A percentile compares a stretch with the other conserved stretches of the same genome.
Conservation (phyloP, 495 filamentous ascomycete genomes). For the Talaromyces liani region DNA sequence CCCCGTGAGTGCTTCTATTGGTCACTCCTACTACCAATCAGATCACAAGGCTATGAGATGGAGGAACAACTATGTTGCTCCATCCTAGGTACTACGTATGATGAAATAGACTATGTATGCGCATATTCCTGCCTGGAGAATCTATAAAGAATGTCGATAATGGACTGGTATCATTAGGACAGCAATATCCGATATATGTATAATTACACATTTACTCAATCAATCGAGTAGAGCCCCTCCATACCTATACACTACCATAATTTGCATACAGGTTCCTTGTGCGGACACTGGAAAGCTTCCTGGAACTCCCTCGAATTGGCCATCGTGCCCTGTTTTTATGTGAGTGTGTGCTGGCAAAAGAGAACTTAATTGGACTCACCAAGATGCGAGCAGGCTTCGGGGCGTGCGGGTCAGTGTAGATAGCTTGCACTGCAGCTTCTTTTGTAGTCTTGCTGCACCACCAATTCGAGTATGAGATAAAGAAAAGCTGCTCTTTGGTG, state of each 20-base stretch:
- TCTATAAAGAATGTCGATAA: not conserved
- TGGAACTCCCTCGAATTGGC: conserved; percentile 62
- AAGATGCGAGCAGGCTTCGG: conserved; percentile 54
- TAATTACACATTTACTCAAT: not conserved
- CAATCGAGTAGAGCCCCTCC: not conserved
- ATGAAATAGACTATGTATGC: too few relatives aligned
- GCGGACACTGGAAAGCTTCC: conserved; percentile 57
- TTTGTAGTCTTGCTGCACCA: conserved; percentile 62
- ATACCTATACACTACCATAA: conserved; percentile 44
- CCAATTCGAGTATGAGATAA: conserved; percentile 56
- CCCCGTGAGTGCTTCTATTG: not conserved
- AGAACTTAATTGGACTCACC: conserved; percentile 23
- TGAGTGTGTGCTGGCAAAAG: not conserved
- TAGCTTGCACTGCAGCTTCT: conserved; percentile 45
- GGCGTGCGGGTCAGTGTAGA: conserved; percentile 59
- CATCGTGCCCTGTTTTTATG: conserved; percentile 43
- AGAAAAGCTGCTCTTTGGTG: conserved; percentile 67
- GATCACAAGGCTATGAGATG: too few relatives aligned
- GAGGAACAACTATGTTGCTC: too few relatives aligned
- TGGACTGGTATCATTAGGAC: not conserved
- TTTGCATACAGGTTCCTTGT: conserved; percentile 60
- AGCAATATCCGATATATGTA: too few relatives aligned
- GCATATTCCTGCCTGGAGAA: too few relatives aligned
- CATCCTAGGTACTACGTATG: too few relatives aligned
- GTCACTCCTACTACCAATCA: too few relatives aligned